These are phyloP conservation scores for Elsinoe perseae DNA, from an alignment of 2,329 filamentous ascomycete species.

Conservation along the genomic window DNA sequence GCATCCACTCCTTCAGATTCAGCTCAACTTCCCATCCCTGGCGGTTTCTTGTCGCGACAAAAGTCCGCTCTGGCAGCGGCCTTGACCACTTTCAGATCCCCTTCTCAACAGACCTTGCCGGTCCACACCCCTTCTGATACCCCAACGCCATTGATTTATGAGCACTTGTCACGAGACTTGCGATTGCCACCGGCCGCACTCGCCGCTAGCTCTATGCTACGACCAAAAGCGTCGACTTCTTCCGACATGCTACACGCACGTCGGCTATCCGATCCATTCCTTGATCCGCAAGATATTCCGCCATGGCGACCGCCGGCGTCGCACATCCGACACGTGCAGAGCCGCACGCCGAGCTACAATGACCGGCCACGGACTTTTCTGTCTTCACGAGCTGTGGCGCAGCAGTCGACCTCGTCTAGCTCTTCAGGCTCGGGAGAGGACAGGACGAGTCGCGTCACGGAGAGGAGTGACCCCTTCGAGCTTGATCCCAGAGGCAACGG, in stretches of 20 bases:
- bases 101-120: slow-evolving; percentile 8
- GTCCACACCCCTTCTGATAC: slow-evolving; percentile 9
- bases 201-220: neutral
- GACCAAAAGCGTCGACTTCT: slow-evolving; percentile 12
- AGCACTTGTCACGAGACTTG: slow-evolving; percentile 8
- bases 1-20: slow-evolving; percentile 13
- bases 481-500: slow-evolving; percentile 1
- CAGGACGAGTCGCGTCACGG: slow-evolving; percentile 1
- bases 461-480: slow-evolving; percentile 9
- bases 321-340: slow-evolving; percentile 11
- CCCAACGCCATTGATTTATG: slow-evolving; percentile 6
- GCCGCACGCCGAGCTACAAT: slow-evolving; percentile 10
- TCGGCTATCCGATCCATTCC: slow-evolving; percentile 11
- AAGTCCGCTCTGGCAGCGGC: slow-evolving; percentile 15
- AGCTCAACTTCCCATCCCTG: neutral
- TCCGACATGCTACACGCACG: slow-evolving; percentile 8
- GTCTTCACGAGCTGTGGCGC: slow-evolving; percentile 1
- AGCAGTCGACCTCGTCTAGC: neutral
- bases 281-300: slow-evolving; percentile 10
- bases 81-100: neutral
- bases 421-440: neutral
- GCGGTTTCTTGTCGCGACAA: slow-evolving; percentile 12
- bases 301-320: slow-evolving; percentile 5
- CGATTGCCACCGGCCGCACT: slow-evolving; percentile 4
- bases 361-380: slow-evolving; percentile 1